phyloP scores from a whole-genome alignment of 2,329 filamentous ascomycete species.

The Xylariaceae sp. region DNA sequence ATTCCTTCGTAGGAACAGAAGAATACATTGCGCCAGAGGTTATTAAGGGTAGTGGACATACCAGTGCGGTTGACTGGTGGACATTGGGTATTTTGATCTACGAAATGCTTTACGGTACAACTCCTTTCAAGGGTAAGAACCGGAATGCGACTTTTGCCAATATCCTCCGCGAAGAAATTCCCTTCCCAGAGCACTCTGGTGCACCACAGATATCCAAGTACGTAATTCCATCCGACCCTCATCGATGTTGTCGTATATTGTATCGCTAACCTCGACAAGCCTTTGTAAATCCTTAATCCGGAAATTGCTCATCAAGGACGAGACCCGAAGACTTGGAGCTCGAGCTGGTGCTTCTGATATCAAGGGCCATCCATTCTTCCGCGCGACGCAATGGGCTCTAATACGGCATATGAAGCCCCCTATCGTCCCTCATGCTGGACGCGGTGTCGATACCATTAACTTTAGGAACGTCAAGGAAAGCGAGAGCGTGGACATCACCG shows the following conservation, averaged over 20 bases:
- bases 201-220: slow-evolving; percentile 88
- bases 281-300: slow-evolving; percentile 95
- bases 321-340: slow-evolving; percentile 86
- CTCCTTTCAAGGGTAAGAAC: slow-evolving; percentile 99
- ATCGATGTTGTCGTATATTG: not conserved
- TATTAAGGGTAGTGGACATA: slow-evolving; percentile 97
- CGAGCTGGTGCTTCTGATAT: slow-evolving; percentile 95
- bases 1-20: slow-evolving; percentile 97
- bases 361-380: slow-evolving; percentile 94
- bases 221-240: slow-evolving; percentile 33
- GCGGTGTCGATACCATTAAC: slow-evolving; percentile 89
- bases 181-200: slow-evolving; percentile 85
- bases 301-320: slow-evolving; percentile 96
- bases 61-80: slow-evolving; percentile 99
- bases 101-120: slow-evolving; percentile 98
- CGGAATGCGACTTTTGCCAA: slow-evolving; percentile 97
- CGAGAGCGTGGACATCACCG: slow-evolving; percentile 82
- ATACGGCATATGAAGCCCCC: slow-evolving; percentile 97
- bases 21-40: slow-evolving; percentile 99
- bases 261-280: slow-evolving; percentile 40
- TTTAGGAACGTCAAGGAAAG: slow-evolving; percentile 98
- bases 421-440: slow-evolving; percentile 87
- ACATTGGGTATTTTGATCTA: slow-evolving; percentile 95
- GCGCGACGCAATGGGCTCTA: slow-evolving; percentile 91
- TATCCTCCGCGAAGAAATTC: slow-evolving; percentile 90